Conservation (phyloP, 176 grass and related monocot genomes). For the Ananas comosus region DNA sequence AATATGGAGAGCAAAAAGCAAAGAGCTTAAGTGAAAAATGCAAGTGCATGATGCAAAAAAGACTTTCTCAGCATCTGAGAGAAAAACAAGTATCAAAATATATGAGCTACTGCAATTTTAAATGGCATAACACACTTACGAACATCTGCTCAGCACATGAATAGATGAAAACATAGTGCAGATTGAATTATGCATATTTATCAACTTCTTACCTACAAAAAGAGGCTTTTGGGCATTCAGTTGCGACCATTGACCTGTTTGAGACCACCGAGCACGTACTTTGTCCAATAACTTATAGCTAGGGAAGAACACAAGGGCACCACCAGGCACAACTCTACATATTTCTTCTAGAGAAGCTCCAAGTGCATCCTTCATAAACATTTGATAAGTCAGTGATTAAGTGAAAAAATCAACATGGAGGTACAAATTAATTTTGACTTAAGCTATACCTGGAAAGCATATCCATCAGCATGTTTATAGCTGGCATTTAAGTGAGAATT, state of each 20-base stretch:
- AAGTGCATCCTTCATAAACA: slow-evolving; percentile 67
- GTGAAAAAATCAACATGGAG: slow-evolving; percentile 7
- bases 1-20: not conserved
- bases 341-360: slow-evolving; percentile 91
- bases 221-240: slow-evolving; percentile 79
- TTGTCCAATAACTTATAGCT: slow-evolving; percentile 95
- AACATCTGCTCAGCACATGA: no score
- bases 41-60: not conserved
- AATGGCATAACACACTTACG: no score
- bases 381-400: slow-evolving; percentile 3
- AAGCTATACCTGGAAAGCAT: slow-evolving; percentile 66
- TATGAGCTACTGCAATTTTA: no score
- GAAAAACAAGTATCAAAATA: not conserved
- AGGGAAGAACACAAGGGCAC: slow-evolving; percentile 89
- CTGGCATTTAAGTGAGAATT: slow-evolving; percentile 67
- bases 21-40: not conserved
- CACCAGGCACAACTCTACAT: slow-evolving; percentile 74
- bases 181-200: slow-evolving; percentile 10
- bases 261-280: slow-evolving; percentile 56
- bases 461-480: slow-evolving; percentile 64
- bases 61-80: not conserved
- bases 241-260: slow-evolving; percentile 83
- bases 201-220: slow-evolving; percentile 66
- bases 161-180: not conserved
- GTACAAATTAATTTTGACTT: not conserved